Evolutionary conservation across 495 filamentous ascomycete species (phyloP).

Genomic region (Lasiosphaeria hispida): DNA sequence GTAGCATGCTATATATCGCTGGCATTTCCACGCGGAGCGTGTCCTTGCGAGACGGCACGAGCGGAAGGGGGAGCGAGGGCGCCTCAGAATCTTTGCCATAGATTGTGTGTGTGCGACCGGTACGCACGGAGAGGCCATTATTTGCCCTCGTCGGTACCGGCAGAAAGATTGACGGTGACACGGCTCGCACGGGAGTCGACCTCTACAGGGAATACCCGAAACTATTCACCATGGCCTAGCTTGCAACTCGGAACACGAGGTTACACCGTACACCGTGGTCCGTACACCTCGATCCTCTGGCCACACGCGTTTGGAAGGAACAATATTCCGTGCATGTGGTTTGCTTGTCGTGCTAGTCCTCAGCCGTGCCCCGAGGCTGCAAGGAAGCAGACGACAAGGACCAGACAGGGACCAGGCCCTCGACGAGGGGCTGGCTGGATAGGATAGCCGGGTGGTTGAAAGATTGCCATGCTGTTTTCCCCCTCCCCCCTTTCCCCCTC

Average conservation of each 20-base stretch:
- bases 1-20: background rate
- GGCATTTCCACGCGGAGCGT: background rate
- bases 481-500: too few species aligned
- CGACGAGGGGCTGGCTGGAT: background rate
- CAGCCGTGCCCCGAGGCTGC: background rate
- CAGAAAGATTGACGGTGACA: constrained; percentile 22
- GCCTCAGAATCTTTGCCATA: too few species aligned
- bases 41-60: constrained; percentile 6
- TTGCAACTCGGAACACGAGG: constrained; percentile 15
- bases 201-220: constrained; percentile 14
- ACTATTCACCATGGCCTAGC: background rate
- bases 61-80: constrained; percentile 5
- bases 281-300: background rate
- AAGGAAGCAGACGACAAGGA: constrained; percentile 1
- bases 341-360: background rate
- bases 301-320: background rate
- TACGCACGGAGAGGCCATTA: background rate
- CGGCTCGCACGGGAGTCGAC: constrained; percentile 18
- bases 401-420: background rate
- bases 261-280: background rate
- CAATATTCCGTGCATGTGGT: background rate
- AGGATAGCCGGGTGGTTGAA: too few species aligned
- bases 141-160: constrained; percentile 19
- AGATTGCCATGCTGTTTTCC: too few species aligned
- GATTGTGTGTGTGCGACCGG: too few species aligned